Conservation (phyloP, 805 yeast species). For the Naumovozyma baii region DNA sequence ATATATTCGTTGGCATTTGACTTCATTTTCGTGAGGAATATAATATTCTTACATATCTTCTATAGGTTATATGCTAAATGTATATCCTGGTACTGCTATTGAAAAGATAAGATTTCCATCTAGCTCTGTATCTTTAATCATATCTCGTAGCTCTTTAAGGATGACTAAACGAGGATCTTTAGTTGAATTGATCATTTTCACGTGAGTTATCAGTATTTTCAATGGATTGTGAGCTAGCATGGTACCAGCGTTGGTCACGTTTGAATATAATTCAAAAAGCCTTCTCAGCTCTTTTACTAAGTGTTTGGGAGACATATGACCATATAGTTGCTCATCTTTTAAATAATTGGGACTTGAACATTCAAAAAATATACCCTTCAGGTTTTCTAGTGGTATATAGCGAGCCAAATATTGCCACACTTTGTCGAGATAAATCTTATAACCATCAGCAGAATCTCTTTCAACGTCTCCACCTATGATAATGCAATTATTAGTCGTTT, state of each 20-base stretch:
- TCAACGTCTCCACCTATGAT: conserved; percentile 82
- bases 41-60: too few species aligned
- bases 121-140: conserved; percentile 27
- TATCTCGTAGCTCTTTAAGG: conserved; percentile 37
- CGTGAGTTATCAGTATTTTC: conserved; percentile 39
- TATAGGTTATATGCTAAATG: conserved; percentile 7
- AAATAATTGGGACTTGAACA: conserved; percentile 53
- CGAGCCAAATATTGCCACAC: conserved; percentile 55
- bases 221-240: conserved; percentile 2
- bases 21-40: not conserved
- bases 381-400: conserved; percentile 30
- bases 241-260: too few species aligned
- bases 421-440: conserved; percentile 13
- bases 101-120: conserved; percentile 30
- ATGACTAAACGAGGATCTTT: conserved; percentile 53
- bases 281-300: conserved; percentile 46
- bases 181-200: conserved; percentile 34
- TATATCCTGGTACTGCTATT: conserved; percentile 22
- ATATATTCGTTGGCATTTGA: not conserved
- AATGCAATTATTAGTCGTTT: conserved; percentile 30
- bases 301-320: conserved; percentile 67
- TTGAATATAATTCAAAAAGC: conserved; percentile 24
- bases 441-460: conserved; percentile 37
- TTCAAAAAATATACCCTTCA: conserved; percentile 60
- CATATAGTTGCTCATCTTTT: conserved; percentile 47